Evolutionary conservation across 2,329 filamentous ascomycete genomes (phyloP), one percentile per base, ranked within the genome.

Genomic region (Ploettnerulaceae sp.): DNA sequence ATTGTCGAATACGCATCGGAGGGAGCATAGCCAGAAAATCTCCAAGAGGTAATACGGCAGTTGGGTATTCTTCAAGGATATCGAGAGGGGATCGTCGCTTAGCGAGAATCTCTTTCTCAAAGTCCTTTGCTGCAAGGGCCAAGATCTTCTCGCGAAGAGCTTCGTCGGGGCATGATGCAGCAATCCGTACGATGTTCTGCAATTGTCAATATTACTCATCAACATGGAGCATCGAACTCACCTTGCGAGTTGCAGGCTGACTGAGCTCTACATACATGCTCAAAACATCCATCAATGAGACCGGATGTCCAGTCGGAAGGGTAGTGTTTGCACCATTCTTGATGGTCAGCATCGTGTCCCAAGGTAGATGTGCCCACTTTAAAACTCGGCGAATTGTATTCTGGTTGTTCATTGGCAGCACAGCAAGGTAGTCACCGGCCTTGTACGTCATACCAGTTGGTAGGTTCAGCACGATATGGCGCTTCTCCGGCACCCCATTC

Each of bases 1-100:
- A 89, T 63, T 87, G 82, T n/a, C 85, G 76, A 29, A 86, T 74
- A 21, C 85, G 80, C 81, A 93, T 86, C 0, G 86, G 82, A 1
- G 84, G 84, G 0, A 89, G 74, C 72, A 89, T 82, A 25, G 74
- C 72, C 6, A 93, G 71, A 68, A 85, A 91, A 14, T 77, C 67
- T 3, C 74, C 74, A 26, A 93, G 74, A 0, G 84, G 73, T 0
- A 91, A 65, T 2, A 75, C 66, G 24, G 86, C 70, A 0, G 70
- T 66, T 0, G 76, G 71, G 60, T 81, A 83, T 8, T 74, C 71
- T 58, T 87, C 81, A 1, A 91, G 72, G 1, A 91, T 70, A 51
- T 89, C 83, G 5, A 91, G 70, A 0, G 85, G 67, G 0, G 81
- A 83, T 15, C 81, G 67, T 7, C 77, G 75, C 57, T 82, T 83